Evolutionary conservation across 805 yeast species (phyloP).

Genomic region (Wickerhamomyces bisporus): DNA sequence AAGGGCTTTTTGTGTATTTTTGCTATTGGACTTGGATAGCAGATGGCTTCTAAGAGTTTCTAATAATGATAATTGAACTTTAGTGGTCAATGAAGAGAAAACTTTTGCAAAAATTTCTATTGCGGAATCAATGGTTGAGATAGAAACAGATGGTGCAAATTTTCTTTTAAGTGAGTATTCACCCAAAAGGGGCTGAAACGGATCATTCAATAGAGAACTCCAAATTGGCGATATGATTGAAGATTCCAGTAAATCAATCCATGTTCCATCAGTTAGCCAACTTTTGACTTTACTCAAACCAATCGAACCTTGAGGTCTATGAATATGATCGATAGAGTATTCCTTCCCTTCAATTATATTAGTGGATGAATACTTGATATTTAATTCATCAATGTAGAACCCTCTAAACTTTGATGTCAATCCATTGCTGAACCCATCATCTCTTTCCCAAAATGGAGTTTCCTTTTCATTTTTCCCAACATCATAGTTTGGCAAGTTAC

Average conservation of each 20-base stretch:
- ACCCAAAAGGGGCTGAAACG: slow-evolving; percentile 25
- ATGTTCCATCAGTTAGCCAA: slow-evolving; percentile 26
- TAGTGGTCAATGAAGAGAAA: slow-evolving; percentile 65
- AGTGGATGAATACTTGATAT: slow-evolving; percentile 21
- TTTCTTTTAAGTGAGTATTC: slow-evolving; percentile 29
- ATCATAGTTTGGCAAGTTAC: slow-evolving; percentile 30
- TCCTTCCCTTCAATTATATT: slow-evolving; percentile 3
- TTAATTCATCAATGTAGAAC: slow-evolving; percentile 32
- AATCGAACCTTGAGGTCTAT: slow-evolving; percentile 22
- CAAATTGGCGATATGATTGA: slow-evolving; percentile 33
- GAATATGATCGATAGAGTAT: slow-evolving; percentile 14
- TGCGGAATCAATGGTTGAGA: slow-evolving; percentile 66
- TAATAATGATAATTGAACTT: slow-evolving; percentile 82
- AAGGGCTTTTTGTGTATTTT: slow-evolving; percentile 41
- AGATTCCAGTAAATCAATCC: slow-evolving; percentile 32
- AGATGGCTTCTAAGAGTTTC: slow-evolving; percentile 66
- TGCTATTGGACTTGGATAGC: slow-evolving; percentile 32
- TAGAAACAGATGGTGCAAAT: slow-evolving; percentile 39
- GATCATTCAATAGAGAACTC: slow-evolving; percentile 37
- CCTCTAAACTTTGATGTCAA: slow-evolving; percentile 43
- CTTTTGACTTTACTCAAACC: slow-evolving; percentile 29
- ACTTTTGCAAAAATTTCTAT: slow-evolving; percentile 69
- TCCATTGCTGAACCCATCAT: slow-evolving; percentile 46
- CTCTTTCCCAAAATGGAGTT: slow-evolving; percentile 15
- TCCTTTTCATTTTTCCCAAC: slow-evolving; percentile 11